Evolutionary conservation across 202 grass and related monocot species (phyloP), one percentile per base, ranked within the genome.

Genomic region (Carex arenaria): DNA sequence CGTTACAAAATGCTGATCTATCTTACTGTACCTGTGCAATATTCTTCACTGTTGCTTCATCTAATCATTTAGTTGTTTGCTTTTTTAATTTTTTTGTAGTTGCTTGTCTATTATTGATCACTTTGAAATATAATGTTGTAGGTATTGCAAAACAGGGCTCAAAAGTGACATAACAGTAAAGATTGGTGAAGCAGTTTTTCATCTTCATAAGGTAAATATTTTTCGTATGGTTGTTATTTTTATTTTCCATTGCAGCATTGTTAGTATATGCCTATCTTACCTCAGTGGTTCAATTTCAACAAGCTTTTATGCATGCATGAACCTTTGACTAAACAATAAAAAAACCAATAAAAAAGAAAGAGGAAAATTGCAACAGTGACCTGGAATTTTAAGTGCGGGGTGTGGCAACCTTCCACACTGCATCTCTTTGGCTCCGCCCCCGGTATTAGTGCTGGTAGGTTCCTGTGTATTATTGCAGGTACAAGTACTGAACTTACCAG

Each of bases 171-270:
- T 94, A 61, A 89, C 85, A 78, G 83, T 94, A 53, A 71, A 85
- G 45, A 86, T 94, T 86, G 85, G 83, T 54, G 88, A 89, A 11
- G 85, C 84, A 72, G 86, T 84, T 42, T 97, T 97, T 79, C 87
- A 90, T 94, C 94, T 97, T 77, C 94, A 97, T 90, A 97, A 94
- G 94, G 94, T 94, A 87, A 85, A 61, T 66, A 17, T 75, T 13
- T 70, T 4, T 38, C 40, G 65, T n/a, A 40, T 67, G 11, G 17
- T 26, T 72, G 12, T 70, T 86, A 74, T 79, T 51, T 47, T 49
- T 19, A 87, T 22, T 69, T 68, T 28, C 36, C 36, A 71, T 43
- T 45, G n/a, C 38, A 47, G 55, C 43, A 71, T 81, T 57, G 59
- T 18, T 56, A 14, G 52, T 55, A 23, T 42, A 15, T 49, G 28